Conservation (phyloP, 257 asterid genomes). For the Jaltomata sinuosa region DNA sequence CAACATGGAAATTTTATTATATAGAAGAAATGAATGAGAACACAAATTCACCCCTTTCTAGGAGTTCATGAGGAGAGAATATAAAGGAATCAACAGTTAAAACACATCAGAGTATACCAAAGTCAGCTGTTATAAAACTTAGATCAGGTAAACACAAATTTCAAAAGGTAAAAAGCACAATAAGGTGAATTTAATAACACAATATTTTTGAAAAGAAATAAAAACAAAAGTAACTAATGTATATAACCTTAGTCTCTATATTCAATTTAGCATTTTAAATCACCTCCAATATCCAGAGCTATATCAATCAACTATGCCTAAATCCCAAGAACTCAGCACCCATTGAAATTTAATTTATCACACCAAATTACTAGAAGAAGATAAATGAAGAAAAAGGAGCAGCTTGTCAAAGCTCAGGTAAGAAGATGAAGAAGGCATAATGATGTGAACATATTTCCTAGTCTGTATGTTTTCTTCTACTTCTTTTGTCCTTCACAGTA, state of each 20-base stretch:
- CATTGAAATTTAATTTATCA: neutral
- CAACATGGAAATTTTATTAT: neutral
- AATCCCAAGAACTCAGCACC: neutral
- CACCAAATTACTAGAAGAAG: neutral
- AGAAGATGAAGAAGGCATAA: neutral
- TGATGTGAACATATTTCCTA: neutral
- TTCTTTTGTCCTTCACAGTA: neutral
- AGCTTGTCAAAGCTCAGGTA: neutral
- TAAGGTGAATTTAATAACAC: neutral
- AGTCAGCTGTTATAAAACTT: neutral
- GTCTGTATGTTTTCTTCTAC: neutral
- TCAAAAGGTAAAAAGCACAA: neutral
- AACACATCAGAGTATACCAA: neutral
- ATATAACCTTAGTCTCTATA: too few relatives aligned
- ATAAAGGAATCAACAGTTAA: neutral
- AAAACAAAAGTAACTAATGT: neutral
- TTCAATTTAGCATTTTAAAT: too few relatives aligned
- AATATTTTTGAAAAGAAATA: neutral
- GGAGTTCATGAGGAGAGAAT: neutral
- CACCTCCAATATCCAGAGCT: too few relatives aligned
- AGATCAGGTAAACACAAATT: neutral
- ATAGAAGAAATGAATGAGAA: neutral
- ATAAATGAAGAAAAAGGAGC: neutral
- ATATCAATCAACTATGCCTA: too few relatives aligned
- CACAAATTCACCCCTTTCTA: neutral